Base-by-base conservation (phyloP, 148 eudicot species). In the Spergularia marina region DNA sequence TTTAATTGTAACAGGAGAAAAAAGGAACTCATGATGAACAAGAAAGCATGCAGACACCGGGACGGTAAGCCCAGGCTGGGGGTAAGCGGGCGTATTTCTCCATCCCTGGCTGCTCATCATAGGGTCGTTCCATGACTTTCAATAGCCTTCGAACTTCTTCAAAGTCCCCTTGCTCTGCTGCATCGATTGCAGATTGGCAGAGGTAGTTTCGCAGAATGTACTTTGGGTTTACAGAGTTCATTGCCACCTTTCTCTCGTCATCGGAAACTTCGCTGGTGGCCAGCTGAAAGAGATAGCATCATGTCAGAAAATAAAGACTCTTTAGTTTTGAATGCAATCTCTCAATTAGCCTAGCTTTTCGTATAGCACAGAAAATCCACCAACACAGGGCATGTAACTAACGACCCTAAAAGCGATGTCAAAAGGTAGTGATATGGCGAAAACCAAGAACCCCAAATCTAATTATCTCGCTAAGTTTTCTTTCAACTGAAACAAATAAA, bases 31-130 rank as follows among this genome's bases (percentile, higher is more conserved):
- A 95, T 3, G 98, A 95, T 75, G 98, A 95, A 72, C 98, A 95
- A 49, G 98, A 95, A 41, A 95, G 96, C 98, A 92, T 95, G 86
- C 98, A 80, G 52, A 95, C 98, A 10, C 98, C 98, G 0, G 98
- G 98, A 64, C 98, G 87, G 82, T 92, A 95, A 23, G 98, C 98
- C 97, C 98, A 95, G 4, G 98, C 98, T 12, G 98, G 98, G 57
- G 98, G 98, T 79, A 95, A 79, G 2, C 98, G 92, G 17, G 98
- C 97, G 60, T 95, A 95, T 63, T 87, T 92, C 75, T 95, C 97
- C 98, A 95, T 92, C 66, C 98, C 98, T 1, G 98, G 97, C 76
- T 95, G 97, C 17, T 95, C 98, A 54, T 95, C 98, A 70, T 55
- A 95, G 11, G 98, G 97, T 53, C 89, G 75, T 70, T 87, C 87